Conservation (phyloP, 805 yeast species). For the Yamadazyma sp. region DNA sequence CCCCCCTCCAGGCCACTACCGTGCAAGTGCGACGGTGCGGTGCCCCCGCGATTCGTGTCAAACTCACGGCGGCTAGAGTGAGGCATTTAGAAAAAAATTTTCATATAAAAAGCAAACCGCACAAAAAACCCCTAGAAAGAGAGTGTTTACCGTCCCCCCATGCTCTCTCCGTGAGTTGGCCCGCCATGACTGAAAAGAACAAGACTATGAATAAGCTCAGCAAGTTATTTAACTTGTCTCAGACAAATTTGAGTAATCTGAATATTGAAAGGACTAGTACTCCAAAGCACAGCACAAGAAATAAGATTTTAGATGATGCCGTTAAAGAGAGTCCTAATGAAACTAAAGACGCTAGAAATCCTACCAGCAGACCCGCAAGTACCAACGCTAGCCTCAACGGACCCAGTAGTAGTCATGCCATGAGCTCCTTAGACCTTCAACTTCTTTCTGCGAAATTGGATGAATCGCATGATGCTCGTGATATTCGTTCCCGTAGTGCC, state of each 20-base stretch:
- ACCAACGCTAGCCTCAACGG: not conserved
- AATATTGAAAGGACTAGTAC: no score
- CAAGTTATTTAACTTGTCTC: slow-evolving; percentile 23
- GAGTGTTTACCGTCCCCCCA: not conserved
- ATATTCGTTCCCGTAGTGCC: not conserved
- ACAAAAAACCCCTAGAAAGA: not conserved
- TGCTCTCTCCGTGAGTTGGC: no score
- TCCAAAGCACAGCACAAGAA: no score
- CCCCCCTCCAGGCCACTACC: not conserved
- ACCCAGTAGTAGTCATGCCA: not conserved
- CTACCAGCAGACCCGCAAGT: not conserved
- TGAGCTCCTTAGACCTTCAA: not conserved
- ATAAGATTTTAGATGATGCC: no score
- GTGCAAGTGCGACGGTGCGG: no score
- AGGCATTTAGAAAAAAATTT: slow-evolving; percentile 10
- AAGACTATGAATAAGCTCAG: slow-evolving; percentile 21
- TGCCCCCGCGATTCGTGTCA: no score
- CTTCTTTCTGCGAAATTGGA: no score
- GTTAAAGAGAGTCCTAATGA: not conserved
- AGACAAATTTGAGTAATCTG: slow-evolving; percentile 16
- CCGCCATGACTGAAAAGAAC: slow-evolving; percentile 16
- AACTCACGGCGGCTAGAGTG: no score
- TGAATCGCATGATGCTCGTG: no score
- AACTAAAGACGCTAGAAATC: slow-evolving; percentile 1
- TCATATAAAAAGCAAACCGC: slow-evolving; percentile 9